Percentiles rank a stretch among this genome's conserved stretches.
phyloP scores from a whole-genome alignment of 495 filamentous ascomycete genomes.

The Penicillium diatomitis region DNA sequence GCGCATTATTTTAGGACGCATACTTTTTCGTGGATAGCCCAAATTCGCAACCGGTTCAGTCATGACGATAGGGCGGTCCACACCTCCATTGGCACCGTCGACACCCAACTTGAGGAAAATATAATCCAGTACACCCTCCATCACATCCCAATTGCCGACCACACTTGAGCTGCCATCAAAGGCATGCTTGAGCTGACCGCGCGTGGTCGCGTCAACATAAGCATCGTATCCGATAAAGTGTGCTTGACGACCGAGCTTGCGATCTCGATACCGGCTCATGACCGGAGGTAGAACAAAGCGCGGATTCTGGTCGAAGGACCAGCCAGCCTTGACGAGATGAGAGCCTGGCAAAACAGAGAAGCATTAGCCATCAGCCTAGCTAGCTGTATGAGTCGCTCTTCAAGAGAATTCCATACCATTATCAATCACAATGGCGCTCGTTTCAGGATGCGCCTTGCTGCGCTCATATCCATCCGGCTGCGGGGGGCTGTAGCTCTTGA shows the following conservation, averaged over 20 bases:
- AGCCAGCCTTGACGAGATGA: conserved; percentile 80
- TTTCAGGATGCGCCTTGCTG: conserved; percentile 44
- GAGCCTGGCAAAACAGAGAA: conserved; percentile 49
- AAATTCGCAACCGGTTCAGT: conserved; percentile 91
- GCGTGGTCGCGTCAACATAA: conserved; percentile 84
- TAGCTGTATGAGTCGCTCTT: background rate
- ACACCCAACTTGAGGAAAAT: conserved; percentile 87
- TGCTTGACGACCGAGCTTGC: conserved; percentile 80
- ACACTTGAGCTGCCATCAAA: conserved; percentile 88
- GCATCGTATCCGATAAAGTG: conserved; percentile 87
- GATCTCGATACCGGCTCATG: conserved; percentile 87
- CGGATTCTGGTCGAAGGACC: conserved; percentile 79
- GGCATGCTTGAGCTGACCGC: conserved; percentile 79
- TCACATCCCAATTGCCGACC: conserved; percentile 93
- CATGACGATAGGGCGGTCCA: conserved; percentile 87
- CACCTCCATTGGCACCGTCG: conserved; percentile 57
- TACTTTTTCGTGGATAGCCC: conserved; percentile 76
- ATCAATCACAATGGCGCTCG: conserved; percentile 88
- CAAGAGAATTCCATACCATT: conserved; percentile 56
- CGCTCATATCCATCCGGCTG: conserved; percentile 58
- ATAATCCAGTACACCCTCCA: conserved; percentile 89
- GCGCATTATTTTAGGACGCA: conserved; percentile 15
- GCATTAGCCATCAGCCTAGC: background rate
- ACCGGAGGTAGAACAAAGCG: conserved; percentile 76
- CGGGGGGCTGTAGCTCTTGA: conserved; percentile 60